Evolutionary conservation across 1,284 basidiomycete species (phyloP).

Genomic region (Ustilago hordei): DNA sequence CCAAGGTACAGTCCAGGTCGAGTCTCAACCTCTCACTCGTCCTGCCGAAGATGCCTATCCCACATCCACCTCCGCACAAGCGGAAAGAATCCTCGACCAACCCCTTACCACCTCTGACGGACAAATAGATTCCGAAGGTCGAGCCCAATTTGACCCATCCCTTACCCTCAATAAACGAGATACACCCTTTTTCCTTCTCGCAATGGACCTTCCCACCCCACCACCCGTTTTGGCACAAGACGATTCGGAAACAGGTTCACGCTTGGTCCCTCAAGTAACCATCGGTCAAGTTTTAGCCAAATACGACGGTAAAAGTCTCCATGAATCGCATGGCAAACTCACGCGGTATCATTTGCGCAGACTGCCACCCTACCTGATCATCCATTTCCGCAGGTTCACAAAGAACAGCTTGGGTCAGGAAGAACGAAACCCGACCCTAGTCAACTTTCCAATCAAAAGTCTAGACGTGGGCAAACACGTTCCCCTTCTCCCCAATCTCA

Average conservation of each 20-base stretch:
- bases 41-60: conserved; percentile 10
- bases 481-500: background rate
- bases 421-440: conserved; percentile 98
- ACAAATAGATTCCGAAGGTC: conserved; percentile 58
- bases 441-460: conserved; percentile 93
- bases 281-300: conserved; percentile 92
- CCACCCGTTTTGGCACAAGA: conserved; percentile 91
- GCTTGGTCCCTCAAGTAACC: conserved; percentile 94
- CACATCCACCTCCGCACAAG: conserved; percentile 8
- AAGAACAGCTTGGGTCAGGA: conserved; percentile 93
- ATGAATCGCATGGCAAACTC: conserved; percentile 56
- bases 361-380: conserved; percentile 90
- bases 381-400: conserved; percentile 98
- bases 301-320: conserved; percentile 80
- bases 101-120: conserved; percentile 21
- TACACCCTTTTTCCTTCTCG: conserved; percentile 93
- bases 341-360: conserved; percentile 86
- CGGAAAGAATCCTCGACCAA: conserved; percentile 9
- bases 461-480: conserved; percentile 70
- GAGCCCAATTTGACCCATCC: conserved; percentile 59
- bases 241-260: conserved; percentile 78
- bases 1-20: conserved; percentile 90
- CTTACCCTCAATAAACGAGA: conserved; percentile 82
- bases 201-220: conserved; percentile 88
- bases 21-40: conserved; percentile 77